Conservation (phyloP, 352 stramenopile genomes). For the Phytophthora aleatoria region DNA sequence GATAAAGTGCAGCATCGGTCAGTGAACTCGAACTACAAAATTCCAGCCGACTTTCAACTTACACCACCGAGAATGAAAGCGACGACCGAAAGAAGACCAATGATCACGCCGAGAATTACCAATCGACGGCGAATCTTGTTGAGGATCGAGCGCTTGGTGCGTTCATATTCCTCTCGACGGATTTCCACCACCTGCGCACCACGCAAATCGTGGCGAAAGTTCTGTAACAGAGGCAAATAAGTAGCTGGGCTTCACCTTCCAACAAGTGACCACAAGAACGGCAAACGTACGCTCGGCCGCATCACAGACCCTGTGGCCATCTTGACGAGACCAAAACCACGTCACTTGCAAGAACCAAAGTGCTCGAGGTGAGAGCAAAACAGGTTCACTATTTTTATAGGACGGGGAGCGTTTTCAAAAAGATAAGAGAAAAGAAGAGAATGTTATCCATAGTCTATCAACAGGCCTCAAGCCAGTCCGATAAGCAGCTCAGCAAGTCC, state of each 20-base stretch:
- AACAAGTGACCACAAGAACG: not conserved
- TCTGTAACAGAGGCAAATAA: conserved; percentile 31
- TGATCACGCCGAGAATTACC: conserved; percentile 60
- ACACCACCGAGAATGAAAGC: conserved; percentile 60
- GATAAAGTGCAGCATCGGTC: not conserved
- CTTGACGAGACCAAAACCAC: conserved; percentile 1
- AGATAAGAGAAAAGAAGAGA: conserved; percentile 16
- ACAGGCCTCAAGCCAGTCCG: conserved; percentile 17
- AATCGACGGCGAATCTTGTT: conserved; percentile 76
- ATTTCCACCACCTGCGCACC: conserved; percentile 73
- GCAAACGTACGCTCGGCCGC: conserved; percentile 54
- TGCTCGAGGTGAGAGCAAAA: not conserved
- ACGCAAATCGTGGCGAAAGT: conserved; percentile 69
- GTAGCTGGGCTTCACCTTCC: not conserved
- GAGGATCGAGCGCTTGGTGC: conserved; percentile 73
- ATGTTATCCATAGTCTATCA: conserved; percentile 37
- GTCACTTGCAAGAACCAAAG: conserved; percentile 9
- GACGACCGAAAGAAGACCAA: conserved; percentile 48
- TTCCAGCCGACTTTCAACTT: not conserved
- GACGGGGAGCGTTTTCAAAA: not conserved
- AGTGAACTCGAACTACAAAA: too few species aligned
- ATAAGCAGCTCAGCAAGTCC: conserved; percentile 1
- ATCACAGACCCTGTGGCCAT: conserved; percentile 56
- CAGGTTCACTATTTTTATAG: conserved; percentile 31
- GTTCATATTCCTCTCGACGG: conserved; percentile 70